These are phyloP conservation scores for Rubroboletus pulcherrimus DNA, from an alignment of 768 basidiomycete genomes.

Conservation along the genomic window DNA sequence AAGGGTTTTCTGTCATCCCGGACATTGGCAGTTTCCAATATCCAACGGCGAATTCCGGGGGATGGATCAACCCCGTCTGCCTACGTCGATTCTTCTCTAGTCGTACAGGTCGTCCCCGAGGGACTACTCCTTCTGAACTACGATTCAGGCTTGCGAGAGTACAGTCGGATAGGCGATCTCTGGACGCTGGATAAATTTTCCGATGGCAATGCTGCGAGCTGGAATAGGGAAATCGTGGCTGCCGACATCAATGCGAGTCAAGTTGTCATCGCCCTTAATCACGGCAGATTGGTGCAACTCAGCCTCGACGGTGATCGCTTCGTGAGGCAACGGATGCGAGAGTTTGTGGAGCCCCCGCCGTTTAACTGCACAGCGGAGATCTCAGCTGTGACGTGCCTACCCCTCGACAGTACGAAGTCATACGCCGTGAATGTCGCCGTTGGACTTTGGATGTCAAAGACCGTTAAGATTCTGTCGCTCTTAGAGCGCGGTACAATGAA, in stretches of 20 bases:
- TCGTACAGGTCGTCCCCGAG: conserved; percentile 69
- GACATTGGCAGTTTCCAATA: conserved; percentile 64
- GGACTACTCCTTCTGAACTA: conserved; percentile 56
- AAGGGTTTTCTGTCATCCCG: conserved; percentile 49
- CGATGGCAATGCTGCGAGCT: conserved; percentile 16
- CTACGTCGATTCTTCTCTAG: conserved; percentile 47
- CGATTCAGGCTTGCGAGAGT: conserved; percentile 43
- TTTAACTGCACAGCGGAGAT: conserved; percentile 44
- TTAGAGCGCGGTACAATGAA: conserved; percentile 15
- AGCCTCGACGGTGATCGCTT: conserved; percentile 40
- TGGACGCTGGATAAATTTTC: conserved; percentile 37
- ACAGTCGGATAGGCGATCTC: conserved; percentile 36
- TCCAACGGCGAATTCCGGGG: conserved; percentile 34
- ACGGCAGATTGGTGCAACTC: conserved; percentile 51
- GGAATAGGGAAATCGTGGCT: conserved; percentile 52
- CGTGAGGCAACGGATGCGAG: conserved; percentile 25
- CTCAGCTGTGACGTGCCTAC: conserved; percentile 65
- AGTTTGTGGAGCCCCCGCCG: conserved; percentile 22
- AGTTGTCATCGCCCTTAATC: conserved; percentile 55
- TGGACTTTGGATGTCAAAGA: conserved; percentile 74
- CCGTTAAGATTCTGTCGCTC: conserved; percentile 52
- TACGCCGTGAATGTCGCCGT: conserved; percentile 53
- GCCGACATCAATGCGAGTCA: conserved; percentile 70
- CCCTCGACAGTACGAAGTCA: conserved; percentile 44
- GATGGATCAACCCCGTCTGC: conserved; percentile 15